Conservation (phyloP, 208 protist genomes). For the Plasmodiophora brassicae region DNA sequence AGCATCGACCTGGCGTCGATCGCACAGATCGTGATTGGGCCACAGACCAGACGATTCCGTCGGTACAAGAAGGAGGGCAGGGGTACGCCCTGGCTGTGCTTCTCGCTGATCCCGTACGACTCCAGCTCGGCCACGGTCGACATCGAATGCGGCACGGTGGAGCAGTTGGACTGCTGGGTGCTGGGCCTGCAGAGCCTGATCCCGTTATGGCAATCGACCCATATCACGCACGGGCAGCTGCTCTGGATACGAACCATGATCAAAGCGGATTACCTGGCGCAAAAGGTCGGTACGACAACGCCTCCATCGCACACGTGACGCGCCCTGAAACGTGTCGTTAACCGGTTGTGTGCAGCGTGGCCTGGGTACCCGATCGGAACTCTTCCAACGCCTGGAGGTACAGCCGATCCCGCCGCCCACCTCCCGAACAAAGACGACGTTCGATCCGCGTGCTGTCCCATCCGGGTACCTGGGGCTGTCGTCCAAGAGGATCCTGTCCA, state of each 20-base stretch:
- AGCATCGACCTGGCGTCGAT: neutral
- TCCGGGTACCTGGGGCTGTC: too few species aligned
- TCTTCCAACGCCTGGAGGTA: too few species aligned
- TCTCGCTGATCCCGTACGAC: neutral
- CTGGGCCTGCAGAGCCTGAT: constrained; percentile 17
- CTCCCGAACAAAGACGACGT: too few species aligned
- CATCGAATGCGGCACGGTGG: neutral
- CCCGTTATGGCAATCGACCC: constrained; percentile 11
- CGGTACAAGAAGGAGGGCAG: neutral
- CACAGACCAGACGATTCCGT: constrained; percentile 2
- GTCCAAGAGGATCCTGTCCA: too few species aligned
- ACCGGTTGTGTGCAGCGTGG: too few species aligned
- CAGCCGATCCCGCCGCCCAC: too few species aligned
- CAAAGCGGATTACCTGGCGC: neutral
- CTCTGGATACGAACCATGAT: constrained; percentile 10
- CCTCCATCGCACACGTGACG: too few species aligned
- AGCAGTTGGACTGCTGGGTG: constrained; percentile 4
- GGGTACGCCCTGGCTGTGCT: neutral
- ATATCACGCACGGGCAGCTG: neutral
- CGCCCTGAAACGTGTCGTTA: too few species aligned
- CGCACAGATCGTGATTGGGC: neutral
- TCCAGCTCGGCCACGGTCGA: neutral
- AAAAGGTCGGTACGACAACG: too few species aligned
- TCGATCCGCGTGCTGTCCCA: too few species aligned
- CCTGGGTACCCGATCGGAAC: too few species aligned